Evolutionary conservation across 2,329 filamentous ascomycete genomes (phyloP), one percentile per base, ranked within the genome.

Genomic region (Ambrosiella cleistominuta): DNA sequence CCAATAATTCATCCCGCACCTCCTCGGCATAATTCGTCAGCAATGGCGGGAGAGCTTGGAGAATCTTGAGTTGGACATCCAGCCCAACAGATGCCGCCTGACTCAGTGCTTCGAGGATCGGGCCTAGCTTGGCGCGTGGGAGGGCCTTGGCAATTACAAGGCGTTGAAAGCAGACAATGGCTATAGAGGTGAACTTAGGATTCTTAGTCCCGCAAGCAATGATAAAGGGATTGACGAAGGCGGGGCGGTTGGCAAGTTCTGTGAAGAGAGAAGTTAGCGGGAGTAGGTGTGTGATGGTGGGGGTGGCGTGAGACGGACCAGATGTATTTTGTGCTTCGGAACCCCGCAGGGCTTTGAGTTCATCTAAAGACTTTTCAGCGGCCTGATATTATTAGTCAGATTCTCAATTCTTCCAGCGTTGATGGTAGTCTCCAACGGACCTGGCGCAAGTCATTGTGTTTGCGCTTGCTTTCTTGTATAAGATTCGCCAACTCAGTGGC

Each of bases 381-480:
- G 93, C 88, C 86, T 91, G 64, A 54, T 27, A 40, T 8, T 9
- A 9, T 3, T 52, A 12, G 50, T 52, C n/a, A 52, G 27, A 27
- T 27, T 27, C 27, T 27, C 27, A 27, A 5, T 27, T 5, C 27
- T 27, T 27, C 27, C 27, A 5, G 27, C 27, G 19, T 42, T 36
- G 50, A 52, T 52, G 19, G 19, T 35, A 35, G 5, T 7, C n/a
- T n/a, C 13, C 1, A 37, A 45, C 77, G 65, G 72, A 85, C 86
- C 77, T 86, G 86, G 74, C 86, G 82, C 57, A 98, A 76, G 66
- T 97, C 93, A 64, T 85, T 81, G 70, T 96, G 85, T 72, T 95
- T 97, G 66, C 91, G 81, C 72, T 95, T 97, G 68, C 90, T 93
- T 74, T 98, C 93, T 70, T 94, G 88, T 66, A 95, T 85, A 69